These are phyloP conservation scores for Naganishia onofrii DNA, from an alignment of 768 basidiomycete species.

Conservation along the genomic window DNA sequence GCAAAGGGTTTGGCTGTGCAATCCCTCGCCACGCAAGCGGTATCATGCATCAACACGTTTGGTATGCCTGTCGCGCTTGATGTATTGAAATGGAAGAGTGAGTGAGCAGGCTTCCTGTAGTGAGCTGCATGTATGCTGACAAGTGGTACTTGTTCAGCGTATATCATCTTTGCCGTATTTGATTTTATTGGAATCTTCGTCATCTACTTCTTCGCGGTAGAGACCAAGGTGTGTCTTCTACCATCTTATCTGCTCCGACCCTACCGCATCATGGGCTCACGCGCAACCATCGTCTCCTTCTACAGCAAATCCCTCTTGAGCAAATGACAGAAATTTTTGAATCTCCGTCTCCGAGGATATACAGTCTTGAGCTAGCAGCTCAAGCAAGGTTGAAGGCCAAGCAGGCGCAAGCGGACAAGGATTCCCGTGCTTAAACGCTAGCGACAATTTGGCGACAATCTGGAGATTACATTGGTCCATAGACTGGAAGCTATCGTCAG, in stretches of 20 bases:
- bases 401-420: neutral
- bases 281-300: too few species aligned
- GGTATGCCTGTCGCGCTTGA: conserved; percentile 58
- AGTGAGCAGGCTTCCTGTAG: conserved; percentile 13
- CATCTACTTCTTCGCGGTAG: conserved; percentile 59
- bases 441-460: neutral
- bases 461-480: neutral
- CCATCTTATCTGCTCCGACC: too few species aligned
- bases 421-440: neutral
- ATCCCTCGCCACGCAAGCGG: conserved; percentile 55
- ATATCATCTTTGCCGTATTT: conserved; percentile 29
- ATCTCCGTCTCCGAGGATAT: neutral
- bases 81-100: conserved; percentile 58
- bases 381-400: conserved; percentile 16
- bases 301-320: conserved; percentile 11
- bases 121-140: neutral
- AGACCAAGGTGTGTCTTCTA: conserved; percentile 55
- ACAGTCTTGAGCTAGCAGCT: conserved; percentile 14
- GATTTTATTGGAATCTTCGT: conserved; percentile 58
- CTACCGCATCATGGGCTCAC: neutral
- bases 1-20: conserved; percentile 60
- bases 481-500: neutral
- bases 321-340: conserved; percentile 12
- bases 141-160: neutral
- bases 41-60: conserved; percentile 59